Percentiles rank a stretch among this genome's conserved stretches.
Evolutionary conservation across 2,329 filamentous ascomycete genomes (phyloP).

Genomic region (Claviceps quebecensis): DNA sequence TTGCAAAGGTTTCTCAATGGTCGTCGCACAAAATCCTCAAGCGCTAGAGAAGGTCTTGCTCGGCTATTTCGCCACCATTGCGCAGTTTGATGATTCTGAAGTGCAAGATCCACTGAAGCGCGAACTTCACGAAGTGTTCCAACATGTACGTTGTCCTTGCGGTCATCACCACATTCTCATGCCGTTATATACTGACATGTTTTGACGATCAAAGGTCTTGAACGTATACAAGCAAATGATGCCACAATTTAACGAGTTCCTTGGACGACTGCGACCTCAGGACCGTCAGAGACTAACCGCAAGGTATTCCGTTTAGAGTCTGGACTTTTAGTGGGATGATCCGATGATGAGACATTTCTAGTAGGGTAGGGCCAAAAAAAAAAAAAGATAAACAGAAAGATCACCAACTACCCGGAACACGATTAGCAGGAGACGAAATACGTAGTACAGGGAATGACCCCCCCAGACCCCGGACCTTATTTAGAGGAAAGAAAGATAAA

Average conservation of each 20-base stretch:
- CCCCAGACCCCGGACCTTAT: not conserved
- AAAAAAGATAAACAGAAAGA: not conserved
- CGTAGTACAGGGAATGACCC: too few species aligned
- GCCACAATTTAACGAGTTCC: constrained; percentile 42
- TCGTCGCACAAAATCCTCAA: constrained; percentile 75
- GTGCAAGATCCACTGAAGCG: constrained; percentile 46
- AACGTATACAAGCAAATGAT: constrained; percentile 45
- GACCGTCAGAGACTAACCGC: constrained; percentile 35
- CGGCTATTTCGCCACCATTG: constrained; percentile 73
- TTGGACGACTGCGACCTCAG: constrained; percentile 33
- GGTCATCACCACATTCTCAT: not conserved
- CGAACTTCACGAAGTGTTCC: constrained; percentile 58
- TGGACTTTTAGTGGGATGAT: too few species aligned
- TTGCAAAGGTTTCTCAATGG: constrained; percentile 75
- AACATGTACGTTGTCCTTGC: constrained; percentile 44
- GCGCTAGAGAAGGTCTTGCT: constrained; percentile 79
- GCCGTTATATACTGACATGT: not conserved
- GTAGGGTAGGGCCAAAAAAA: not conserved
- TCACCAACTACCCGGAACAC: not conserved
- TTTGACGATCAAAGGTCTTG: constrained; percentile 28
- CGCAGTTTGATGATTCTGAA: constrained; percentile 55
- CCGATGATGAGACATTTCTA: not conserved
- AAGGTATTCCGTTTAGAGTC: constrained; percentile 30
- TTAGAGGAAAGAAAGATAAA: not conserved
- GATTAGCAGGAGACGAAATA: too few species aligned